These are phyloP conservation scores for Leccinum disarticulatum DNA, from an alignment of 768 basidiomycete species.

Conservation along the genomic window DNA sequence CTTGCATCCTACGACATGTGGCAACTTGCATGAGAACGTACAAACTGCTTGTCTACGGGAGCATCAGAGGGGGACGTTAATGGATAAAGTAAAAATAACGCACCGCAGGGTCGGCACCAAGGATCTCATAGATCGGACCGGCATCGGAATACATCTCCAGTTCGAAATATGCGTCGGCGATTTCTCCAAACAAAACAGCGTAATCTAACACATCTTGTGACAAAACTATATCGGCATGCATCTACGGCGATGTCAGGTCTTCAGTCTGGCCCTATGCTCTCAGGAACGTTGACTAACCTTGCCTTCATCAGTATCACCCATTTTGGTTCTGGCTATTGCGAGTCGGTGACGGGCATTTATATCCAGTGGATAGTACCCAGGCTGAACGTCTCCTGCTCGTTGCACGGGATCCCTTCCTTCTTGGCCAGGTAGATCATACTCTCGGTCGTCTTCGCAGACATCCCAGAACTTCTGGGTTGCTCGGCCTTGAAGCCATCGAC, in stretches of 20 bases:
- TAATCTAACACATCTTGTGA: slow-evolving; percentile 74
- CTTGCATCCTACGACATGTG: slow-evolving; percentile 74
- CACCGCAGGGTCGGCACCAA: slow-evolving; percentile 75
- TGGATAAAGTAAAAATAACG: slow-evolving; percentile 21
- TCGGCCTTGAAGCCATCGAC: slow-evolving; percentile 90
- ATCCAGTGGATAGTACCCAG: slow-evolving; percentile 42
- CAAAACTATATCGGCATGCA: slow-evolving; percentile 74
- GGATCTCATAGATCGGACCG: slow-evolving; percentile 71
- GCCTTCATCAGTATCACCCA: slow-evolving; percentile 79
- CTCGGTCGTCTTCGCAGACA: slow-evolving; percentile 79
- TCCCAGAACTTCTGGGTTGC: slow-evolving; percentile 77
- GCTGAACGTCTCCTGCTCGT: slow-evolving; percentile 48
- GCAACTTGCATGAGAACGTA: slow-evolving; percentile 77
- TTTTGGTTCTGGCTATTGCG: slow-evolving; percentile 77
- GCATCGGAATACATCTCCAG: slow-evolving; percentile 77
- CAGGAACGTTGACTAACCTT: slow-evolving; percentile 47
- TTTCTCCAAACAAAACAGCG: slow-evolving; percentile 74
- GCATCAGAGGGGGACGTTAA: not conserved
- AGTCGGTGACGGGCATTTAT: slow-evolving; percentile 78
- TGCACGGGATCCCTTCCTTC: slow-evolving; percentile 36
- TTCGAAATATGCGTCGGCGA: slow-evolving; percentile 78
- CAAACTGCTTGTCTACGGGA: slow-evolving; percentile 66
- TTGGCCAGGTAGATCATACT: slow-evolving; percentile 70
- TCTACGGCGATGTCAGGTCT: slow-evolving; percentile 38
- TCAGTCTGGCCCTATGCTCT: not conserved